Evolutionary conservation across 192 early-diverging fungal species (phyloP).

Genomic region (Backusella circina): DNA sequence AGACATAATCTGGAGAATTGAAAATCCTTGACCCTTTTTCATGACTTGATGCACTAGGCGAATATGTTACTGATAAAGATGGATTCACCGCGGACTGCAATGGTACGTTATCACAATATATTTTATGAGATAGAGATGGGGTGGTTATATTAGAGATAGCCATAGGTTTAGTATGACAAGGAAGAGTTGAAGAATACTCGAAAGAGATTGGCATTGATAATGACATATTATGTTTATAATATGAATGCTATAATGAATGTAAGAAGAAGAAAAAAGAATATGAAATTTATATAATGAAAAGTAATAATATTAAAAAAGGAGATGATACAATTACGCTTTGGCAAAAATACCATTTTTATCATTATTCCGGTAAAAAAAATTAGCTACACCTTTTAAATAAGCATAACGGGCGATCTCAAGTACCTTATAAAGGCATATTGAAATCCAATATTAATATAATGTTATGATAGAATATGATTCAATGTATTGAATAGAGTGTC

Average conservation of each 20-base stretch:
- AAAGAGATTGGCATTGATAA: not conserved
- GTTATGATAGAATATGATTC: not conserved
- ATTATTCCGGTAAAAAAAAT: not conserved
- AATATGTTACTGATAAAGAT: not conserved
- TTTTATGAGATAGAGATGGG: not conserved
- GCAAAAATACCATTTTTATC: not conserved
- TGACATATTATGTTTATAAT: not conserved
- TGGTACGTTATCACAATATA: not conserved
- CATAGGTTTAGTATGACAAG: conserved; percentile 18
- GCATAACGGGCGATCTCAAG: not conserved
- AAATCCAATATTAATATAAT: not conserved
- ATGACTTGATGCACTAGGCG: not conserved
- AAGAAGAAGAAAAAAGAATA: not conserved
- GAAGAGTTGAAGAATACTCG: not conserved
- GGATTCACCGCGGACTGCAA: not conserved
- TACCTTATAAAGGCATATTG: not conserved
- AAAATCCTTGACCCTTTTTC: not conserved
- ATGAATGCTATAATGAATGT: not conserved
- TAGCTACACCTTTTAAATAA: not conserved
- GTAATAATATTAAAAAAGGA: not conserved
- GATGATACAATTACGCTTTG: not conserved
- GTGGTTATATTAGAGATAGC: conserved; percentile 30
- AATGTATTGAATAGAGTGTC: not conserved
- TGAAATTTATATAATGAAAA: not conserved
- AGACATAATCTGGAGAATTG: not conserved